Conservation (phyloP, 306 rosid genomes). For the Alnus rubra region DNA sequence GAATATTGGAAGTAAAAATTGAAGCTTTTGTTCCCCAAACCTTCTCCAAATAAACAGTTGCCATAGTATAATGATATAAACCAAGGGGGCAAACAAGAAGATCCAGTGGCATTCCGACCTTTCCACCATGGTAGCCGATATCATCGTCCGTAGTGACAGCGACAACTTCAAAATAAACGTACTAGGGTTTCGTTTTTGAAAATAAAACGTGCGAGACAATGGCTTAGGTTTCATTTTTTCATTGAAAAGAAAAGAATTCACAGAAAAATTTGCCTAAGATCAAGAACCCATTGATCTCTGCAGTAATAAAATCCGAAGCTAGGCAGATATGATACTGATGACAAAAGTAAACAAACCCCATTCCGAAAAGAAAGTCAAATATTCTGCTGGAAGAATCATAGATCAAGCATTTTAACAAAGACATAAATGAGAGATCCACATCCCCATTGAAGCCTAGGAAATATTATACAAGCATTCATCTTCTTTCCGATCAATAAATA, state of each 20-base stretch:
- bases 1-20: background rate
- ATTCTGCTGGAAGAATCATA: background rate
- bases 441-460: background rate
- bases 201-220: background rate
- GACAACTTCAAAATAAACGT: background rate
- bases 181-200: background rate
- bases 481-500: background rate
- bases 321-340: constrained; percentile 7
- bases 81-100: background rate
- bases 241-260: background rate
- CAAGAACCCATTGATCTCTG: constrained; percentile 3
- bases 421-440: constrained; percentile 19
- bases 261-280: background rate
- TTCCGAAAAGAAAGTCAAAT: constrained; percentile 19
- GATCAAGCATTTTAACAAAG: too few species aligned
- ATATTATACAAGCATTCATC: background rate
- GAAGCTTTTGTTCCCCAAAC: background rate
- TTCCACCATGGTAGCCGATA: background rate
- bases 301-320: background rate
- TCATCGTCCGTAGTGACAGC: background rate
- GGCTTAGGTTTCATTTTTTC: background rate
- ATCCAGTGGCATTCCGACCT: background rate
- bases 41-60: background rate
- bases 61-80: background rate
- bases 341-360: constrained; percentile 14